Base-by-base conservation (phyloP, 441 rosid genomes). In the Bocquillonia castaneifolia region DNA sequence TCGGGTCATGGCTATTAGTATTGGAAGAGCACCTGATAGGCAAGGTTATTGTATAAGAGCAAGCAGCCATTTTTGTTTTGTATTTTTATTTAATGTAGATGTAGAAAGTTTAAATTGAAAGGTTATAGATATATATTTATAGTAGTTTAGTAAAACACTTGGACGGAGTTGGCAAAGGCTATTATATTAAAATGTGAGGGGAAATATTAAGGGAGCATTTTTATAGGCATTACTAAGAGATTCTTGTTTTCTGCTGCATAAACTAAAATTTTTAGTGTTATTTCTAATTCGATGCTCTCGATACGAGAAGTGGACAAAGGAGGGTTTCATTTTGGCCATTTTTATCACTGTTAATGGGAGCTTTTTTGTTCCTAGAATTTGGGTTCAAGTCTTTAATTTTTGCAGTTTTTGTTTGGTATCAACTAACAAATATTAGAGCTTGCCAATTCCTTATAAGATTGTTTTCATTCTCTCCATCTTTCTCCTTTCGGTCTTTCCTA, bases 1-100 rank as follows among this genome's bases (percentile, higher is more conserved):
- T 59, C 0, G 72, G 77, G 9, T 83, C 82, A 55, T 68, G 72
- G n/a, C 59, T 59, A 26, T 31, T 55, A 26, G 71, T 61, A 25
- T 58, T 20, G 20, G 63, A 58, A 50, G 80, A 75, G 69, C 82
- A 78, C 31, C 64, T 71, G 20, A 77, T 52, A 7, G 76, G 65
- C 26, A 63, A 67, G 13, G 53, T 66, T 44, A 77, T 29, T 54
- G 68, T 63, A 52, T 44, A 74, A 39, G 79, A 75, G 63, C 73
- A 77, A 61, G 83, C 42, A 64, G 83, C 72, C 86, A 75, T 81
- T 44, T 39, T 6, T 10, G 5, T n/a, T n/a, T n/a, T 22, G 39
- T 25, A 31, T 45, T 53, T 20, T 39, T 23, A 53, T 62, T 53
- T 1, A 20, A 1, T 40, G 28, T 20, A 18, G 31, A n/a, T 34